These are phyloP conservation scores for Chenopodium formosanum DNA, from an alignment of 148 eudicot species.

Conservation along the genomic window DNA sequence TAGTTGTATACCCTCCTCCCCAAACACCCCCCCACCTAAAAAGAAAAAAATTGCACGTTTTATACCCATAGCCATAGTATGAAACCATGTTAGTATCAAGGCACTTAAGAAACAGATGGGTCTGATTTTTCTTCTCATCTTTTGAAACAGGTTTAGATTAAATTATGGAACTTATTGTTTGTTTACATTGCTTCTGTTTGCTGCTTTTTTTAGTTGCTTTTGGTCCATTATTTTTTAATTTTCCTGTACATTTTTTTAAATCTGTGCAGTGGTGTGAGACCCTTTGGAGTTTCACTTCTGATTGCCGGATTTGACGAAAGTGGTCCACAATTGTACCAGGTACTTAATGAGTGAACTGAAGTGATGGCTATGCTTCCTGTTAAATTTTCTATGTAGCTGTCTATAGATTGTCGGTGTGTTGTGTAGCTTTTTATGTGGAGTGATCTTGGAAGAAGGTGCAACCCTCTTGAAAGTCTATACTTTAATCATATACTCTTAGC, in stretches of 20 bases:
- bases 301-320: constrained; percentile 98
- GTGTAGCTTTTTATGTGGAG: background rate
- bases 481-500: background rate
- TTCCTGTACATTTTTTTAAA: background rate
- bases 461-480: background rate
- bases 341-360: constrained; percentile 19
- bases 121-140: no score
- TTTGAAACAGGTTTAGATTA: no score
- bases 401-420: background rate
- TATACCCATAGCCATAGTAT: no score
- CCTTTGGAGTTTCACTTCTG: constrained; percentile 93
- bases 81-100: no score
- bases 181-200: background rate
- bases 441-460: background rate
- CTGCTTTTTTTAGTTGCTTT: background rate
- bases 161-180: no score
- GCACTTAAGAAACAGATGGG: no score
- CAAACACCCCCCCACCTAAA: no score
- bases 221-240: background rate
- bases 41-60: no score
- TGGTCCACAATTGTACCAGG: constrained; percentile 98
- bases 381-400: constrained; percentile 3
- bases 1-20: no score
- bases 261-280: constrained; percentile 82
- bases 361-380: background rate